phyloP scores from a whole-genome alignment of 306 rosid species.

The peach (Prunus persica) region Prunus_persica_NCBIv2 NC_034016.1:20685501-20686000 shows the following conservation, averaged over 20 bases:
- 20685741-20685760: not conserved
- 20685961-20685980: slow-evolving; percentile 8
- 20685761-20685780: not conserved
- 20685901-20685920: not conserved
- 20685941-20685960: not conserved
- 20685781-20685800: not conserved
- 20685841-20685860: not conserved
- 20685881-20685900: not conserved
- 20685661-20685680: not conserved
- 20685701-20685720: not conserved
- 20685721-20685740: too few relatives aligned
- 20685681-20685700: not conserved
- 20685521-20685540: not conserved
- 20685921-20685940: slow-evolving; percentile 7
- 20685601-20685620: not conserved
- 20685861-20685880: slow-evolving; percentile 1
- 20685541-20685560: not conserved
- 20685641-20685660: not conserved
- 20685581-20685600: slow-evolving; percentile 2
- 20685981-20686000: slow-evolving; percentile 2
- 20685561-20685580: not conserved
- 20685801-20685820: not conserved
- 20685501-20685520: not conserved
- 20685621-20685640: not conserved
- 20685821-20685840: not conserved